A percentile compares a stretch with the other conserved stretches of the same genome.
These are phyloP conservation scores for Elasticomyces elasticus DNA, from an alignment of 495 filamentous ascomycete species.

Conservation along the genomic window DNA sequence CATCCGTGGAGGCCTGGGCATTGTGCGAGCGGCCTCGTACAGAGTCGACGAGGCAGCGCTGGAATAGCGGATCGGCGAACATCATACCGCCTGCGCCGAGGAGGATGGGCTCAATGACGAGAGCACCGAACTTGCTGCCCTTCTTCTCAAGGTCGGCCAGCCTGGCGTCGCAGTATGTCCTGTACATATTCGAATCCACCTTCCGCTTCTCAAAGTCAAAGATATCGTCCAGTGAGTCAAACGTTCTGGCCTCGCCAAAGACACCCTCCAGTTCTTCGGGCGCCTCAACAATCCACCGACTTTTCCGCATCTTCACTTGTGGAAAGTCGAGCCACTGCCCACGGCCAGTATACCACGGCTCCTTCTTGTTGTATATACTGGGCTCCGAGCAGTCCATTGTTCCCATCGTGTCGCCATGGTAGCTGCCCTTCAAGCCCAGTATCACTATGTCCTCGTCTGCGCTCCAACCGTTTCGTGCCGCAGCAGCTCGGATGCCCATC, in stretches of 20 bases:
- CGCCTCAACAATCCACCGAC: conserved; percentile 51
- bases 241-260: conserved; percentile 39
- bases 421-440: conserved; percentile 62
- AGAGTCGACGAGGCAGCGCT: conserved; percentile 51
- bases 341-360: conserved; percentile 66
- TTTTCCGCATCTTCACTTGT: conserved; percentile 50
- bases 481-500: conserved; percentile 60
- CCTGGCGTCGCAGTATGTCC: conserved; percentile 43
- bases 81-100: conserved; percentile 72
- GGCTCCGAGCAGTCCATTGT: conserved; percentile 73
- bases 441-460: conserved; percentile 48
- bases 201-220: conserved; percentile 49
- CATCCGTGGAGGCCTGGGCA: too few relatives aligned
- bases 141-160: conserved; percentile 42
- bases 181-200: conserved; percentile 40
- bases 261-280: conserved; percentile 39
- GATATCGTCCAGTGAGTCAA: conserved; percentile 44
- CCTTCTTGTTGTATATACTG: conserved; percentile 59
- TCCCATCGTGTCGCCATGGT: conserved; percentile 75
- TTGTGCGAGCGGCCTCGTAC: conserved; percentile 38
- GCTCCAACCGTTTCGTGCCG: conserved; percentile 47
- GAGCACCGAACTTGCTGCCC: conserved; percentile 58
- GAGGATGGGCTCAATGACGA: conserved; percentile 66
- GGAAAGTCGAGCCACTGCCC: conserved; percentile 72
- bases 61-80: conserved; percentile 72